Base-by-base conservation (phyloP, 306 rosid species). In the Acacia confusa region DNA sequence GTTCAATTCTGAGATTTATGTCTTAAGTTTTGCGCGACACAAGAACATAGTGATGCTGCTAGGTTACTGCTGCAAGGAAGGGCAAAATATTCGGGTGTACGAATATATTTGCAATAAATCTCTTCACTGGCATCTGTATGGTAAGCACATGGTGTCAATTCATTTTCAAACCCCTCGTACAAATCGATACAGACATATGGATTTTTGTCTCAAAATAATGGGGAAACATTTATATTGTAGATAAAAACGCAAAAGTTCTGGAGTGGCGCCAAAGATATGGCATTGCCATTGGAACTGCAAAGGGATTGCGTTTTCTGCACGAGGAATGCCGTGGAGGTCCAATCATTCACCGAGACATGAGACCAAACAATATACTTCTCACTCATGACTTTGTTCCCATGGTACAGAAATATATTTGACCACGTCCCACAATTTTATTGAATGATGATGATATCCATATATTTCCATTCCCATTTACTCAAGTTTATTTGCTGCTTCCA, bases 241-340 rank as follows among this genome's bases (percentile, higher is more conserved):
- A 90, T 55, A 81, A 89, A 45, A 69, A 53, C 17, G 87, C 81
- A 48, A 78, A 69, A 15, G 88, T 89, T 86, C 96, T 94, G 57
- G 91, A 91, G 67, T 91, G 97, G 94, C 88, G 81, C 70, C 94
- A 87, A 66, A 94, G 98, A 83, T 85, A 84, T 85, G 90, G 86
- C 70, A 91, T 94, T 76, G 98, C 98, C 45, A 70, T 94, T 81
- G 98, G 96, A 73, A 91, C 84, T 40, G 98, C 98, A 20, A 92
- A 91, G 89, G 98, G 97, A 47, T 71, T 94, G 83, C 96, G 98
- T 77, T 94, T 92, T 83, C 86, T 92, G 13, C 97, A 94, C 7
- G 98, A 94, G 85, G 97, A 91, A 87, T 92, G 98, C 45, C 94
- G 96, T 14, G 94, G 94, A 48, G 92, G 98, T 66, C 97, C 98